A percentile compares a stretch with the other conserved stretches of the same genome.
phyloP scores from a whole-genome alignment of 2,329 filamentous ascomycete species.

The Microdochium bolleyi region DNA sequence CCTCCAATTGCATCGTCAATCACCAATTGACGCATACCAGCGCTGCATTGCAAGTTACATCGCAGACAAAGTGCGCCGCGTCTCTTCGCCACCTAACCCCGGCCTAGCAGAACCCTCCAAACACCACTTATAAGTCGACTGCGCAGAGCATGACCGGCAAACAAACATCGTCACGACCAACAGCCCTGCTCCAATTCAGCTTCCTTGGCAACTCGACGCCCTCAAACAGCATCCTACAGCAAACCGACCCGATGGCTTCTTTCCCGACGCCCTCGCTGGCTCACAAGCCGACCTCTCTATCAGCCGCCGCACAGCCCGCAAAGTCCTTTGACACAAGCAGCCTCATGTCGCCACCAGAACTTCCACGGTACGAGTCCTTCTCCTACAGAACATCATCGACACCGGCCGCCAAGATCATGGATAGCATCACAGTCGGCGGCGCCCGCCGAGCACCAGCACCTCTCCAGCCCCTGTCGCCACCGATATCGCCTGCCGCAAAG shows the following conservation, averaged over 20 bases:
- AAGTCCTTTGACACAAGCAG: constrained; percentile 41
- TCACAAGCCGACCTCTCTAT: neutral
- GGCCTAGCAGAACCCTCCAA: neutral
- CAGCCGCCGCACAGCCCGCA: constrained; percentile 16
- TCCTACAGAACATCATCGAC: constrained; percentile 15
- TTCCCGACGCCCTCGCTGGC: neutral
- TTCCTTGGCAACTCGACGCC: neutral
- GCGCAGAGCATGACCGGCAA: neutral
- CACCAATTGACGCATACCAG: neutral
- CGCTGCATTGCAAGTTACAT: neutral
- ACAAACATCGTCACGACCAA: neutral
- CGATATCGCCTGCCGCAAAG: constrained; percentile 45
- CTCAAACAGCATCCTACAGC: neutral
- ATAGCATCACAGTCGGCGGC: constrained; percentile 13
- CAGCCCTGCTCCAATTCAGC: neutral
- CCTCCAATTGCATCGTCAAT: neutral
- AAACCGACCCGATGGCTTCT: neutral
- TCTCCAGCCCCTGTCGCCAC: constrained; percentile 44
- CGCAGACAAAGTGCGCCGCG: neutral
- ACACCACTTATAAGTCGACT: neutral
- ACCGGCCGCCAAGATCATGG: constrained; percentile 10
- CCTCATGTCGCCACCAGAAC: constrained; percentile 56
- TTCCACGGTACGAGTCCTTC: constrained; percentile 45
- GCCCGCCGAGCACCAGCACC: constrained; percentile 25
- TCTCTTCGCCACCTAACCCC: neutral